Evolutionary conservation across 805 yeast species (phyloP).

Genomic region (Cyberlindnera sargentensis): DNA sequence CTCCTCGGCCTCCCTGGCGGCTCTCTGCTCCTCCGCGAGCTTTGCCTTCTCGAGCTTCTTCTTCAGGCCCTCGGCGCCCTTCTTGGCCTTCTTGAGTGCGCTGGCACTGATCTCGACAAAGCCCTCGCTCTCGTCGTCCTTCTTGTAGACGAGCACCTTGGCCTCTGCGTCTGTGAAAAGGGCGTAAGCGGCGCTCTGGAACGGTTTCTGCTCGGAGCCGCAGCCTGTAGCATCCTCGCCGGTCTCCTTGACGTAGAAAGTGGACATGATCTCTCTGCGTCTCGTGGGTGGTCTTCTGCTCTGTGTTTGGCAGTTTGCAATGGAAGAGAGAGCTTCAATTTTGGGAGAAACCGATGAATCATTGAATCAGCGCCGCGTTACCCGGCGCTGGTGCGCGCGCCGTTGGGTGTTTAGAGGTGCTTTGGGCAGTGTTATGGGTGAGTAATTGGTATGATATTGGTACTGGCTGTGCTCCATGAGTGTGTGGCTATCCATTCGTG

Average conservation of each 20-base stretch:
- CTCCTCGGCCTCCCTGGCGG: slow-evolving; percentile 60
- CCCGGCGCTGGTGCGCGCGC: no score
- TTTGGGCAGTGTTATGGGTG: no score
- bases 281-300: not conserved
- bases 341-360: no score
- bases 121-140: slow-evolving; percentile 36
- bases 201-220: slow-evolving; percentile 73
- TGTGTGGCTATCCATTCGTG: no score
- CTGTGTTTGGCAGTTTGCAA: no score
- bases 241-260: slow-evolving; percentile 64
- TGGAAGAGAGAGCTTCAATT: no score
- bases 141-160: slow-evolving; percentile 54
- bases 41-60: slow-evolving; percentile 54
- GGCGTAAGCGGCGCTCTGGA: slow-evolving; percentile 80
- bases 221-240: slow-evolving; percentile 59
- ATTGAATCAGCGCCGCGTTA: no score
- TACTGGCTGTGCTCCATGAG: no score
- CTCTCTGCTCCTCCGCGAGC: slow-evolving; percentile 43
- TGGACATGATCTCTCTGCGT: slow-evolving; percentile 14
- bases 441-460: no score
- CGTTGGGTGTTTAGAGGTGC: no score
- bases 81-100: slow-evolving; percentile 92
- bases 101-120: slow-evolving; percentile 80
- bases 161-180: slow-evolving; percentile 36
- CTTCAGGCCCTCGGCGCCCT: slow-evolving; percentile 87